These are phyloP conservation scores for Theobroma grandiflorum DNA, from an alignment of 441 rosid genomes.

Conservation along the genomic window DNA sequence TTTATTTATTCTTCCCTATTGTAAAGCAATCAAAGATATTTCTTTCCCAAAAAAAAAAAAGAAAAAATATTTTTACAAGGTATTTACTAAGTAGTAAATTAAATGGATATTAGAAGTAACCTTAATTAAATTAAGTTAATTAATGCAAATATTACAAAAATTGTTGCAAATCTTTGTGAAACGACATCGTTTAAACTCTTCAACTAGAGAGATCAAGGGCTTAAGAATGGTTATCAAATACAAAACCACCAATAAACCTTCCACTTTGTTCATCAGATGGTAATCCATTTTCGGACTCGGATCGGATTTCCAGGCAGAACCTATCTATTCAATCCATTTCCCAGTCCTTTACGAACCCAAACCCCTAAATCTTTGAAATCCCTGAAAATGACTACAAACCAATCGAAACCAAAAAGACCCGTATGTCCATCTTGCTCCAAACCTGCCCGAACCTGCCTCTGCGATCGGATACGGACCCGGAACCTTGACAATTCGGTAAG, in stretches of 20 bases:
- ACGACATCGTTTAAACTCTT: neutral
- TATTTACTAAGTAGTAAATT: no score
- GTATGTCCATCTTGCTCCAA: constrained; percentile 70
- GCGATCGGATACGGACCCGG: constrained; percentile 60
- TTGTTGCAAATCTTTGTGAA: neutral
- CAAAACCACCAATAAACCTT: neutral
- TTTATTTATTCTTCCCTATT: no score
- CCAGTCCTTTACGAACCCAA: constrained; percentile 19
- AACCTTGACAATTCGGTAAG: constrained; percentile 63
- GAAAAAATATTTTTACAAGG: no score
- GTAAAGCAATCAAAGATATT: no score
- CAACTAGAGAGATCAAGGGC: neutral
- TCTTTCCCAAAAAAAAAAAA: no score
- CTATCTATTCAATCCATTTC: constrained; percentile 10
- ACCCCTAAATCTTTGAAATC: constrained; percentile 34
- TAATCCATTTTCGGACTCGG: constrained; percentile 43
- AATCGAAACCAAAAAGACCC: constrained; percentile 56
- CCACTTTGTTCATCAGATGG: constrained; percentile 26
- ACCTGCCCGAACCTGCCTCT: constrained; percentile 72
- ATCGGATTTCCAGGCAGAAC: constrained; percentile 30
- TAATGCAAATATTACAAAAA: neutral
- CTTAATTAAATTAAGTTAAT: neutral
- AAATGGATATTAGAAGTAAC: no score
- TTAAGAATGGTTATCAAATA: neutral
- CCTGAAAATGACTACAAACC: constrained; percentile 47